Conservation (phyloP, 2,329 filamentous ascomycete species). For the Paracamarosporium sp. region DNA sequence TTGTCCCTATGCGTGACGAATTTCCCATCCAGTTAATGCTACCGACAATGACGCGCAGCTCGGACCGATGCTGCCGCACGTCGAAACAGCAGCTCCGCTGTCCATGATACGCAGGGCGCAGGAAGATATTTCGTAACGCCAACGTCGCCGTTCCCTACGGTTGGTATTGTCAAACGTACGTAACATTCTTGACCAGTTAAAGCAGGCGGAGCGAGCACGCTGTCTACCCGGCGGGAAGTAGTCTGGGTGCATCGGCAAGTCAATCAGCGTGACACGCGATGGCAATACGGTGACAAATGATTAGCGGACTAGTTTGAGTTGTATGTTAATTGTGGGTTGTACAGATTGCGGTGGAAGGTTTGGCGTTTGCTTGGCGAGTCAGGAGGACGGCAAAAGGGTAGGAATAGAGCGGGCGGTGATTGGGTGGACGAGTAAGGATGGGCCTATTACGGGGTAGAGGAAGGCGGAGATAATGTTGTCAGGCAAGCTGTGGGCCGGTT, state of each 20-base stretch:
- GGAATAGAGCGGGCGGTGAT: neutral
- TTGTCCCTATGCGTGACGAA: conserved; percentile 7
- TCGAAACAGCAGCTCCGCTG: conserved; percentile 10
- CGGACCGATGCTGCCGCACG: neutral
- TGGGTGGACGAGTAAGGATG: neutral
- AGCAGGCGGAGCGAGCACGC: conserved; percentile 14
- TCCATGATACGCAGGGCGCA: conserved; percentile 29
- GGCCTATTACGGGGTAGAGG: neutral
- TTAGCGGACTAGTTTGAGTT: neutral
- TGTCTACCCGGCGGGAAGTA: neutral
- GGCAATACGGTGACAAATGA: conserved; percentile 3
- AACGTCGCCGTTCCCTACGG: conserved; percentile 16
- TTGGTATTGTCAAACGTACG: conserved; percentile 12
- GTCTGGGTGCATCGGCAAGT: neutral
- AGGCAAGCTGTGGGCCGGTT: conserved; percentile 10
- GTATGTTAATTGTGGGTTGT: conserved; percentile 1
- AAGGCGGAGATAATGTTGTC: conserved; percentile 27
- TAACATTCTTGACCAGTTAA: conserved; percentile 7
- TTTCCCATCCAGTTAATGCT: neutral
- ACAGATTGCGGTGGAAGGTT: conserved; percentile 5
- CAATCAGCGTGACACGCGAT: neutral
- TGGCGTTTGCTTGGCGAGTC: conserved; percentile 6
- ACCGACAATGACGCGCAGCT: neutral
- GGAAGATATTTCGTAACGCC: conserved; percentile 30
- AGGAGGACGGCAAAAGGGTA: neutral